Conservation (phyloP, 306 rosid species). For the Styphnolobium japonicum region DNA sequence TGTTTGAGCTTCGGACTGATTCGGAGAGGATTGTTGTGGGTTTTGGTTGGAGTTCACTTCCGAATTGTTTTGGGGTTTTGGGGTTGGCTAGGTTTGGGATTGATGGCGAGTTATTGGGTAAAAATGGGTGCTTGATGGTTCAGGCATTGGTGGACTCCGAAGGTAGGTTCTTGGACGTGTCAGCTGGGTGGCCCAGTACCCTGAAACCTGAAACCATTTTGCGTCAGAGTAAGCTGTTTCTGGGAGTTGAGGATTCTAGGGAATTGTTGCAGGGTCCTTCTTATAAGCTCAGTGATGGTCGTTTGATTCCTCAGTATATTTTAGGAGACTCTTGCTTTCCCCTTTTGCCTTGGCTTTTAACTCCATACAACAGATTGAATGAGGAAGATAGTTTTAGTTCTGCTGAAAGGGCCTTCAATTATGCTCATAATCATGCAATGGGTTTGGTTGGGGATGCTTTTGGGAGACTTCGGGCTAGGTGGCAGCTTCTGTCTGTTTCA, state of each 20-base stretch:
- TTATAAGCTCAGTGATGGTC: conserved; percentile 47
- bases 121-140: conserved; percentile 47
- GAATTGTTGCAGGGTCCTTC: conserved; percentile 60
- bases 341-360: conserved; percentile 76
- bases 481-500: conserved; percentile 53
- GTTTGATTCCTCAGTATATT: conserved; percentile 64
- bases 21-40: conserved; percentile 42
- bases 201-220: conserved; percentile 58
- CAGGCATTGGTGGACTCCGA: conserved; percentile 80
- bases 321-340: conserved; percentile 80
- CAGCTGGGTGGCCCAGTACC: conserved; percentile 82
- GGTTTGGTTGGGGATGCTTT: conserved; percentile 53
- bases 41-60: conserved; percentile 67
- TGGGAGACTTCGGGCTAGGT: conserved; percentile 46
- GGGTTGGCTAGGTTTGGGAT: conserved; percentile 53
- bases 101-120: conserved; percentile 36
- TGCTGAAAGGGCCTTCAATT: conserved; percentile 50
- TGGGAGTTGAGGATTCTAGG: conserved; percentile 52
- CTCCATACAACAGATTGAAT: conserved; percentile 55
- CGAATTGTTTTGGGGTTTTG: conserved; percentile 74
- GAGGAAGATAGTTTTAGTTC: conserved; percentile 59
- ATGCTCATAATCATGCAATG: conserved; percentile 53
- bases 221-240: conserved; percentile 64
- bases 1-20: conserved; percentile 61
- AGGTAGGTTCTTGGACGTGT: conserved; percentile 76